Percentiles rank a stretch among this genome's conserved stretches.
phyloP scores from a whole-genome alignment of 2,329 filamentous ascomycete species.

The Pseudocercospora pini-densiflorae region DNA sequence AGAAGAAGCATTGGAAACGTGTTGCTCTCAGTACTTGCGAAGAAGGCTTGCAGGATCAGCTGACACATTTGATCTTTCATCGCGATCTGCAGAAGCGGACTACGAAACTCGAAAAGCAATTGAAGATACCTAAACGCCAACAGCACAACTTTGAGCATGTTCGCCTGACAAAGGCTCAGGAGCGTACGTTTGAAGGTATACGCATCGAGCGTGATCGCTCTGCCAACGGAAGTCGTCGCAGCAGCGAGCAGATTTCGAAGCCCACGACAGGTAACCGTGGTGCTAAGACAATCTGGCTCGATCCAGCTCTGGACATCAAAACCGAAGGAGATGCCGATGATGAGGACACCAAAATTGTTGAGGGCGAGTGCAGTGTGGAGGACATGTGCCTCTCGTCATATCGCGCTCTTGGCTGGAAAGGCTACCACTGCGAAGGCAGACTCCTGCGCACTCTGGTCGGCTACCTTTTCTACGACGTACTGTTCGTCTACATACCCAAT shows the following conservation, averaged over 20 bases:
- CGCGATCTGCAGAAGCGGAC: constrained; percentile 94
- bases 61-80: constrained; percentile 91
- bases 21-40: constrained; percentile 82
- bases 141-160: constrained; percentile 95
- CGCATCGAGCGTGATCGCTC: constrained; percentile 60
- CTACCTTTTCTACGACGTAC: constrained; percentile 91
- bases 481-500: constrained; percentile 92
- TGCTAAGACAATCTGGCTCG: constrained; percentile 85
- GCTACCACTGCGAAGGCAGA: constrained; percentile 90
- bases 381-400: constrained; percentile 92
- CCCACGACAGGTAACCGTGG: constrained; percentile 44
- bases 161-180: constrained; percentile 72
- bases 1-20: constrained; percentile 82
- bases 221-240: constrained; percentile 29
- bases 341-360: constrained; percentile 31
- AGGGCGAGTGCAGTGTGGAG: constrained; percentile 83
- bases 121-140: constrained; percentile 80
- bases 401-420: constrained; percentile 83
- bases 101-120: constrained; percentile 82
- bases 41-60: constrained; percentile 79
- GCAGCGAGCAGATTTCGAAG: constrained; percentile 41
- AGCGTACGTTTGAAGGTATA: constrained; percentile 76
- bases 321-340: constrained; percentile 6
- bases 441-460: constrained; percentile 81
- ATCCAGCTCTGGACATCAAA: constrained; percentile 50